Evolutionary conservation across 2,329 filamentous ascomycete genomes (phyloP).

Genomic region (Cercospora sesami): DNA sequence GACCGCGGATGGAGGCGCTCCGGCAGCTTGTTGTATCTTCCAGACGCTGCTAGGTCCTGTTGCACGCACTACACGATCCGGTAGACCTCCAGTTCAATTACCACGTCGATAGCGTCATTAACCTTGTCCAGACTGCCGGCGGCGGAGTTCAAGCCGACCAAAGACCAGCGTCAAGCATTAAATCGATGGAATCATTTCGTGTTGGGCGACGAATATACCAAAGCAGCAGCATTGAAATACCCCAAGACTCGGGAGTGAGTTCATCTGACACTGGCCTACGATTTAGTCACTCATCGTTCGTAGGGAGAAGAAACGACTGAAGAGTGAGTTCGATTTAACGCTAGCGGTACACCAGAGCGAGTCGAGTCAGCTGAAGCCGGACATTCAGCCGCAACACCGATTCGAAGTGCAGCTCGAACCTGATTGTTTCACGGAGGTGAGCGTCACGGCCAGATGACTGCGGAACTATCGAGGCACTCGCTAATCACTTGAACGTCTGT

Average conservation of each 20-base stretch:
- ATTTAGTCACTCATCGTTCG: background rate
- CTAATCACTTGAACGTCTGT: background rate
- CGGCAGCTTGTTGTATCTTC: conserved; percentile 69
- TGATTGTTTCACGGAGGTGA: conserved; percentile 63
- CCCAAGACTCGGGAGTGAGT: conserved; percentile 66
- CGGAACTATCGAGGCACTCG: background rate
- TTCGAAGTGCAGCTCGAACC: conserved; percentile 70
- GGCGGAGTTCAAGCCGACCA: conserved; percentile 62
- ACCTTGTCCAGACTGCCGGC: conserved; percentile 58
- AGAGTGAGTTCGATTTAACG: conserved; percentile 66
- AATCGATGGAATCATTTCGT: conserved; percentile 75
- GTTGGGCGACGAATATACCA: conserved; percentile 66
- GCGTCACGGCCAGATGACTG: background rate
- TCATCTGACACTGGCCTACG: background rate
- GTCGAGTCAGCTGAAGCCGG: conserved; percentile 50
- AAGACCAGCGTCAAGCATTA: conserved; percentile 71
- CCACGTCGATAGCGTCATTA: background rate
- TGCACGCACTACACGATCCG: conserved; percentile 87
- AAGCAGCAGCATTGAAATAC: conserved; percentile 62
- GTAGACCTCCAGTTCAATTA: conserved; percentile 31
- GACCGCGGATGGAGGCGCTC: conserved; percentile 74
- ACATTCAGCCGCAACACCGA: conserved; percentile 60
- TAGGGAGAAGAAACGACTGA: conserved; percentile 60
- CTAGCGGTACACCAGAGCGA: conserved; percentile 71
- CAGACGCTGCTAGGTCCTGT: conserved; percentile 75